Evolutionary conservation across 805 yeast genomes (phyloP).

Genomic region (Metschnikowia hibisci): DNA sequence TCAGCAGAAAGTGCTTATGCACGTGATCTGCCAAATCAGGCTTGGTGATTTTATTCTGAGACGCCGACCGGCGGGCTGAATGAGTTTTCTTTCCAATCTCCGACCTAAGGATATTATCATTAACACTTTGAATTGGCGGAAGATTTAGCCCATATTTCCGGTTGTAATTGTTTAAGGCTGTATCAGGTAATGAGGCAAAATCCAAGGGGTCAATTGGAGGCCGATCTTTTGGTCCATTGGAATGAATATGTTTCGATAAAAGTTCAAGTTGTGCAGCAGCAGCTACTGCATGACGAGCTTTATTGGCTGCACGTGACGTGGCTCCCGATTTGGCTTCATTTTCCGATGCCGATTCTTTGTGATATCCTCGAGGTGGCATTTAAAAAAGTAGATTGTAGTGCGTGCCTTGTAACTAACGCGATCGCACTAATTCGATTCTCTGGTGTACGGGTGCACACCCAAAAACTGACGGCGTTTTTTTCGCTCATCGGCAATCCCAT

Average conservation of each 20-base stretch:
- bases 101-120: conserved; percentile 67
- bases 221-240: conserved; percentile 65
- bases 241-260: conserved; percentile 62
- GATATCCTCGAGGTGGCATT: conserved; percentile 18
- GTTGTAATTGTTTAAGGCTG: conserved; percentile 66
- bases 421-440: too few relatives aligned
- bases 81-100: conserved; percentile 70
- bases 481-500: too few relatives aligned
- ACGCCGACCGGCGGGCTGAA: conserved; percentile 22
- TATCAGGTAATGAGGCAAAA: conserved; percentile 59
- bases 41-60: conserved; percentile 48
- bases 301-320: conserved; percentile 45
- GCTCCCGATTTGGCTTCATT: conserved; percentile 22
- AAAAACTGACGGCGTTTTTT: too few relatives aligned
- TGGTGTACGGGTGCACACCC: too few relatives aligned
- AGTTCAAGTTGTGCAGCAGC: conserved; percentile 70
- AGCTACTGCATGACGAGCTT: conserved; percentile 56
- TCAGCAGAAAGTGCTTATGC: conserved; percentile 61
- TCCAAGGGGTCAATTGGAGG: conserved; percentile 58
- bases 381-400: not conserved
- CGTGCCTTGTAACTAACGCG: too few relatives aligned
- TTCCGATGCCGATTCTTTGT: conserved; percentile 38
- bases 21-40: conserved; percentile 56
- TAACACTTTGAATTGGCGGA: conserved; percentile 59
- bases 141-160: conserved; percentile 52